These are phyloP conservation scores for Bipolaris bicolor DNA, from an alignment of 2,329 filamentous ascomycete genomes.

Conservation along the genomic window DNA sequence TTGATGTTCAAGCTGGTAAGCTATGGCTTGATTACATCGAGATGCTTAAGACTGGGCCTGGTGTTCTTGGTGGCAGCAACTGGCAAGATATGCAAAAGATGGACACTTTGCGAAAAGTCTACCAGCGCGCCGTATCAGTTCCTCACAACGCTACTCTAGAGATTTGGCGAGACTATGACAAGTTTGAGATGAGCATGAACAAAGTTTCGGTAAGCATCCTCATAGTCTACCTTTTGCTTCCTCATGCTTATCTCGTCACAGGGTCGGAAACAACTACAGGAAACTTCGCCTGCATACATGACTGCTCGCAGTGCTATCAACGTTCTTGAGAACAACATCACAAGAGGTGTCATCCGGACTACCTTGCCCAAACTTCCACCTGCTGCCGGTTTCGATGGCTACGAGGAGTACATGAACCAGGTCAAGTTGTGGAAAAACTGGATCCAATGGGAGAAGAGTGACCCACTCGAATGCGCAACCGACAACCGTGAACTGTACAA, in stretches of 20 bases:
- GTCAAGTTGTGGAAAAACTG: constrained; percentile 90
- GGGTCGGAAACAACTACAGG: constrained; percentile 93
- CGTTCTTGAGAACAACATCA: constrained; percentile 90
- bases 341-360: constrained; percentile 74
- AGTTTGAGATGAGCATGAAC: constrained; percentile 92
- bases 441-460: constrained; percentile 94
- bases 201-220: constrained; percentile 75
- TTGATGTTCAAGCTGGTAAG: constrained; percentile 85
- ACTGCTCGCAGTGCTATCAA: constrained; percentile 90
- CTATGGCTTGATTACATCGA: constrained; percentile 96
- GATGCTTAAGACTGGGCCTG: constrained; percentile 88
- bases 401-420: constrained; percentile 82
- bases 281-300: constrained; percentile 93
- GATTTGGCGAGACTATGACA: constrained; percentile 97
- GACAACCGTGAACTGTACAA: constrained; percentile 80
- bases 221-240: background rate
- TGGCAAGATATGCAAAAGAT: constrained; percentile 99
- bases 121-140: constrained; percentile 85
- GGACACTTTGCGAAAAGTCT: constrained; percentile 89
- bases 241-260: constrained; percentile 48
- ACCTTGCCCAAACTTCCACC: constrained; percentile 84
- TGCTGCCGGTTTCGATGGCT: constrained; percentile 82
- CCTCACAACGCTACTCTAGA: constrained; percentile 83
- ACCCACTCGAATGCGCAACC: constrained; percentile 82
- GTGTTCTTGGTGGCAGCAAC: constrained; percentile 78